phyloP scores from a whole-genome alignment of 2,329 filamentous ascomycete species.

The Monilinia aucupariae region DNA sequence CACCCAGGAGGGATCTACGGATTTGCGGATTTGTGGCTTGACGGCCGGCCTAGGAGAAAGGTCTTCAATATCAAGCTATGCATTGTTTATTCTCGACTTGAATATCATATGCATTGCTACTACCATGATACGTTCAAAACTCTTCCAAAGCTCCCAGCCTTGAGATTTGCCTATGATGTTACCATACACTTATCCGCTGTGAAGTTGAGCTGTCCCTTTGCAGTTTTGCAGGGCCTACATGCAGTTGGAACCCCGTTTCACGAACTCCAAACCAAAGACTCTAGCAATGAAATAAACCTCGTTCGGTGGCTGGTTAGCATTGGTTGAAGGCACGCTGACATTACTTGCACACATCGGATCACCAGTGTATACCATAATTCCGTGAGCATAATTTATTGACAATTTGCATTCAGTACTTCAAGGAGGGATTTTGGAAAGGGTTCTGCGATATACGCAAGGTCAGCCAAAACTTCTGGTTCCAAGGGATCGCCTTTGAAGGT shows the following conservation, averaged over 20 bases:
- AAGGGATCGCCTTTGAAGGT: too few species aligned
- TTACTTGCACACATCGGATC: too few species aligned
- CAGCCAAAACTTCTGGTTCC: too few species aligned
- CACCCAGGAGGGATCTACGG: neutral
- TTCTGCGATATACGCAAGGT: too few species aligned
- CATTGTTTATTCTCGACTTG: neutral
- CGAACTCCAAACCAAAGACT: neutral
- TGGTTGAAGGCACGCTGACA: too few species aligned
- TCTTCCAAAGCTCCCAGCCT: neutral
- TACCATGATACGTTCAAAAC: neutral
- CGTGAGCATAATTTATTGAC: too few species aligned
- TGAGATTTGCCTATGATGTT: neutral
- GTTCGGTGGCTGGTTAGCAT: neutral
- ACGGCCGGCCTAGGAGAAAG: neutral
- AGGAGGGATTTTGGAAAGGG: too few species aligned
- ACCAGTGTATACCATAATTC: too few species aligned
- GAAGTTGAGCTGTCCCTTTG: neutral
- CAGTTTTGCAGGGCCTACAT: neutral
- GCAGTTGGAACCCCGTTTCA: neutral
- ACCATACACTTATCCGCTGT: neutral
- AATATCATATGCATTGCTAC: neutral
- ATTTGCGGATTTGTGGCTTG: neutral
- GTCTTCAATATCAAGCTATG: neutral
- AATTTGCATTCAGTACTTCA: too few species aligned
- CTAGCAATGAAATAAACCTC: slow-evolving; percentile 3